These are phyloP conservation scores for Rhytidiadelphus loreus DNA, from an alignment of 225 moss, liverwort and hornwort genomes.

Conservation along the genomic window DNA sequence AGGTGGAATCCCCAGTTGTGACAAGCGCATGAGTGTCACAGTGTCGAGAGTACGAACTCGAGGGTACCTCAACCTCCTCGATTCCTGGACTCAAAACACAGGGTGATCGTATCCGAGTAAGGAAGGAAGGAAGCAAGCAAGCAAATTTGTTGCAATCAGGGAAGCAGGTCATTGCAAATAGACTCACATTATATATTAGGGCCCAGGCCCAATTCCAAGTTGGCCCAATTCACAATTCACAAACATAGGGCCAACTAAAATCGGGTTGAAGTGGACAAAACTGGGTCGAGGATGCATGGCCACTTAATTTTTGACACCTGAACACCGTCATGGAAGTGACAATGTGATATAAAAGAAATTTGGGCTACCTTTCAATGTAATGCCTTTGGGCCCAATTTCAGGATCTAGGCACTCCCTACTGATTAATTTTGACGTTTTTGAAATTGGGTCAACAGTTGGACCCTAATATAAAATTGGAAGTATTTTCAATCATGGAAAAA, in stretches of 20 bases:
- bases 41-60: conserved; percentile 46
- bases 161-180: background rate
- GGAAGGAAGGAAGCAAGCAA: too few species aligned
- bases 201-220: background rate
- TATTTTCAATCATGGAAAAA: background rate
- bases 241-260: background rate
- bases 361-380: background rate
- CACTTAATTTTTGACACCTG: background rate
- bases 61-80: conserved; percentile 57
- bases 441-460: too few species aligned
- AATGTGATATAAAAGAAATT: background rate
- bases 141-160: background rate
- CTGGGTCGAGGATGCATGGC: background rate
- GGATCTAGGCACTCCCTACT: background rate
- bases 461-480: background rate
- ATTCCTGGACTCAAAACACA: conserved; percentile 26
- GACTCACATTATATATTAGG: background rate
- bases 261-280: background rate
- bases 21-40: conserved; percentile 35
- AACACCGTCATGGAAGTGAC: accelerated
- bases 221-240: background rate
- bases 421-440: too few species aligned
- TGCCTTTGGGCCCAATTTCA: background rate
- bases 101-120: background rate
- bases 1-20: conserved; percentile 60